A percentile compares a stretch with the other conserved stretches of the same genome.
phyloP scores from a whole-genome alignment of 2,329 filamentous ascomycete species.

The Exserohilum turcica region DNA sequence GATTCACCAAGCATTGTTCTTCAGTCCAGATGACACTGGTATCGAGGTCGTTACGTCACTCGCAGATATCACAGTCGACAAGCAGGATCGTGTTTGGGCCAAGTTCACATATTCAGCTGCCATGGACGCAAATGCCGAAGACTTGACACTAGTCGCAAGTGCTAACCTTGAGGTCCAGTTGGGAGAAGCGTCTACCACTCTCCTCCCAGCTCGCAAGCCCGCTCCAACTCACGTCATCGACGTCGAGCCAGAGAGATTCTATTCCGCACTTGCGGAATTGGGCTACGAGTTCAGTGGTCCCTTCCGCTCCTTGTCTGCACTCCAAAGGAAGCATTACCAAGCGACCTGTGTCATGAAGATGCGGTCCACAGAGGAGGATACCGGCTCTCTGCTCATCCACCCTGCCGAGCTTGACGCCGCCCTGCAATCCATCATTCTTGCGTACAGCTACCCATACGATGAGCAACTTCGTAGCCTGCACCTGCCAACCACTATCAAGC shows the following conservation, averaged over 20 bases:
- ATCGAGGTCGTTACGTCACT: neutral
- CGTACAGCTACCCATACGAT: constrained; percentile 38
- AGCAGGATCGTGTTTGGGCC: neutral
- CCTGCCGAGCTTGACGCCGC: constrained; percentile 39
- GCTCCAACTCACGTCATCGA: neutral
- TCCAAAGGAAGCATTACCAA: neutral
- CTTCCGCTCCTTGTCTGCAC: neutral
- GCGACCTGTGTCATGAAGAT: neutral
- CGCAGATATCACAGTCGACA: neutral
- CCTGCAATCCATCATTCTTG: constrained; percentile 39
- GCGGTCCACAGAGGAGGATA: neutral
- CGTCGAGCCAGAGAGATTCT: neutral
- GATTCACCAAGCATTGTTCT: constrained; percentile 6
- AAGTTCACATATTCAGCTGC: neutral
- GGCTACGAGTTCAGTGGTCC: neutral
- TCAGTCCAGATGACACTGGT: constrained; percentile 11
- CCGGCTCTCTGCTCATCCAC: constrained; percentile 19
- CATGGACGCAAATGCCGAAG: neutral
- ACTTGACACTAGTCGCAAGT: neutral
- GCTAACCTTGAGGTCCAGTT: neutral
- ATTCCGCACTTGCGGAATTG: neutral
- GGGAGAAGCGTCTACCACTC: neutral
- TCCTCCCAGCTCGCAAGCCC: neutral
- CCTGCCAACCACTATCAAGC: constrained; percentile 21
- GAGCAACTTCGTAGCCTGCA: constrained; percentile 17